These are phyloP conservation scores for Vitis cinerea DNA, from an alignment of 164 flowering plant species.

Conservation along the genomic window DNA sequence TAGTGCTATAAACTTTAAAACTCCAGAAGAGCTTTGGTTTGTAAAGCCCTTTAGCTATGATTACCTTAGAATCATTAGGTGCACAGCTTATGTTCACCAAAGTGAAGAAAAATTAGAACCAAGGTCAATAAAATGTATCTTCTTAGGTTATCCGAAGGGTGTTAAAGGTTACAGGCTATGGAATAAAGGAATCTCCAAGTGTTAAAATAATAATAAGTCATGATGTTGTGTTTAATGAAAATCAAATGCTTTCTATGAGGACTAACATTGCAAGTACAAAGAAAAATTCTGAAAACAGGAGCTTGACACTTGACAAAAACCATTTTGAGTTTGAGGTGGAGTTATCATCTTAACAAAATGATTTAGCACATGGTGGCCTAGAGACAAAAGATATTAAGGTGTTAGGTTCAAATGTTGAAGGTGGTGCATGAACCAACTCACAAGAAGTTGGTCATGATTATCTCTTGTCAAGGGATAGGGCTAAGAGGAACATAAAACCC, in stretches of 20 bases:
- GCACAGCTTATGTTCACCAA: not conserved
- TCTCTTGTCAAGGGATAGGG: not conserved
- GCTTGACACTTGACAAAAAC: too few species aligned
- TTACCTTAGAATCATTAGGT: not conserved
- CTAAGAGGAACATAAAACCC: not conserved
- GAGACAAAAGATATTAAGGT: too few species aligned
- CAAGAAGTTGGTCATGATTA: not conserved
- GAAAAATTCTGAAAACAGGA: too few species aligned
- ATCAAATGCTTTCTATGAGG: too few species aligned
- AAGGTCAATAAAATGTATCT: not conserved
- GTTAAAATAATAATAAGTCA: not conserved
- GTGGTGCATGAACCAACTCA: too few species aligned
- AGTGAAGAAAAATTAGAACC: not conserved
- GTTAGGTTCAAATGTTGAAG: too few species aligned
- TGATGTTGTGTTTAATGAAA: too few species aligned
- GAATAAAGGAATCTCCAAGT: not conserved
- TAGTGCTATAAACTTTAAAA: not conserved
- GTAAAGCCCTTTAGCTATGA: not conserved
- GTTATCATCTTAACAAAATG: too few species aligned
- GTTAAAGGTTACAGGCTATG: conserved; percentile 6
- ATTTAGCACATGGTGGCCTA: too few species aligned
- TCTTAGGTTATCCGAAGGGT: not conserved
- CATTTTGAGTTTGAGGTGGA: too few species aligned
- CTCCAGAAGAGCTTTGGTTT: not conserved
- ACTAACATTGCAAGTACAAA: too few species aligned